Evolutionary conservation across 192 early-diverging fungal species (phyloP), one percentile per base, ranked within the genome.

Genomic region (Phlyctochytrium planicorne): DNA sequence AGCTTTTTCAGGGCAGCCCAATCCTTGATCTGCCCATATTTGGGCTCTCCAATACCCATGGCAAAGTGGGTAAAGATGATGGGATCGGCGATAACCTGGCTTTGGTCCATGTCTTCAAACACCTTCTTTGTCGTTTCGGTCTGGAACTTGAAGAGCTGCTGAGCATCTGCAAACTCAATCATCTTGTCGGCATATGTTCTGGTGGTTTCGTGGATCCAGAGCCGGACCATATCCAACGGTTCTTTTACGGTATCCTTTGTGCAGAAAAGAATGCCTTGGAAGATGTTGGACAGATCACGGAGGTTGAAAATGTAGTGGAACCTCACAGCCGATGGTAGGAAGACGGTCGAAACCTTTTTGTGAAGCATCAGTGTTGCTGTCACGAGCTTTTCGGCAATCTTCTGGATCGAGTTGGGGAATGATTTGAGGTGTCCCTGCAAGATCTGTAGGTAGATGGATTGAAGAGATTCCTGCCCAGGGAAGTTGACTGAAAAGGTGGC

Each of bases 221-320:
- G 65, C 23, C 84, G 62, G 30, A 87, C 63, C 16, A 87, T 53
- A 62, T 87, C 86, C 12, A 87, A 68, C 14, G 82, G 79, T 34
- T 88, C 86, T 40, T 81, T 76, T 2, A 87, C 30, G 0, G 76
- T 87, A 24, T 88, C 86, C 61, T 88, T 88, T 65, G 62, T 78
- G 20, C 79, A 80, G 55, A 88, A 87, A 33, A 88, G 62, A 3
- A 88, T 72, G 20, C 84, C 86, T 67, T 88, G 84, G 75, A 88
- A 88, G 31, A 88, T 87, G 63, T 87, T 87, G 24, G 75, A 74
- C 3, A 88, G 63, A 64, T 88, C 86, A 62, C 84, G 72, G 27
- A 87, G 66, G 67, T 87, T 88, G 73, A 88, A 88, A 31, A 87
- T 78, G 75, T 88, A 88, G 63, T 88, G 86, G 77, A 87, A 87